phyloP scores from a whole-genome alignment of 2,329 filamentous ascomycete genomes.

The Claviceps africana region DNA sequence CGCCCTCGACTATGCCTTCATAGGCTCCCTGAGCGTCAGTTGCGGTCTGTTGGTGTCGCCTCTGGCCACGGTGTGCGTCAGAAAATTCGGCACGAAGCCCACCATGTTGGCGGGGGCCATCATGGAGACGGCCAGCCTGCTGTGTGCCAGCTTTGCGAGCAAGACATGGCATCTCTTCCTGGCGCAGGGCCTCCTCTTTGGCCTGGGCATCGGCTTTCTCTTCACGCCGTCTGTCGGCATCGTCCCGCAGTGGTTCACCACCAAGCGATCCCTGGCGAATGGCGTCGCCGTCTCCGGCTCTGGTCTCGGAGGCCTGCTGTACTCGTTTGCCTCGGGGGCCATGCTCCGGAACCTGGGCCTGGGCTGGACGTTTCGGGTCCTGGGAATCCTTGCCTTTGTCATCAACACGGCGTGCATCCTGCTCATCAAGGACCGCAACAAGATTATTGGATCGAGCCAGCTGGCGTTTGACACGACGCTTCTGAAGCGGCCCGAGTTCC shows the following conservation, averaged over 20 bases:
- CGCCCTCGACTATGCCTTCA: slow-evolving; percentile 57
- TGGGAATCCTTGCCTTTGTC: slow-evolving; percentile 48
- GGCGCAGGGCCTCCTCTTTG: slow-evolving; percentile 61
- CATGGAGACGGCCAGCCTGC: slow-evolving; percentile 49
- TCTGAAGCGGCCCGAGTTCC: slow-evolving; percentile 47
- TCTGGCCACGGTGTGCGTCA: slow-evolving; percentile 46
- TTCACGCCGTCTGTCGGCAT: slow-evolving; percentile 58
- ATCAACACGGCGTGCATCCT: slow-evolving; percentile 51
- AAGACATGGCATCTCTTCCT: slow-evolving; percentile 65
- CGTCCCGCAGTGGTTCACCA: slow-evolving; percentile 61
- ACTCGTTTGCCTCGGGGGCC: slow-evolving; percentile 51
- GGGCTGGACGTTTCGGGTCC: slow-evolving; percentile 51
- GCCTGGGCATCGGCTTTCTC: slow-evolving; percentile 63
- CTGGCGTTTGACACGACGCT: slow-evolving; percentile 50
- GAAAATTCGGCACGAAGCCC: slow-evolving; percentile 46
- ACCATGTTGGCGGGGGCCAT: slow-evolving; percentile 51
- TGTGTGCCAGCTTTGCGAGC: slow-evolving; percentile 55
- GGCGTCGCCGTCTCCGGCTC: slow-evolving; percentile 54
- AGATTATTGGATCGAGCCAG: slow-evolving; percentile 52
- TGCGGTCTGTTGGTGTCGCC: slow-evolving; percentile 53
- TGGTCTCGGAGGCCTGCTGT: slow-evolving; percentile 60
- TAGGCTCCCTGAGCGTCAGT: slow-evolving; percentile 36
- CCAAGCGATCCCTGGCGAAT: slow-evolving; percentile 53
- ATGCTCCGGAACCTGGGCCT: slow-evolving; percentile 53
- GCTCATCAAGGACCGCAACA: slow-evolving; percentile 58